Evolutionary conservation across 2,329 filamentous ascomycete genomes (phyloP).

Genomic region (Dactylellina leptospora): DNA sequence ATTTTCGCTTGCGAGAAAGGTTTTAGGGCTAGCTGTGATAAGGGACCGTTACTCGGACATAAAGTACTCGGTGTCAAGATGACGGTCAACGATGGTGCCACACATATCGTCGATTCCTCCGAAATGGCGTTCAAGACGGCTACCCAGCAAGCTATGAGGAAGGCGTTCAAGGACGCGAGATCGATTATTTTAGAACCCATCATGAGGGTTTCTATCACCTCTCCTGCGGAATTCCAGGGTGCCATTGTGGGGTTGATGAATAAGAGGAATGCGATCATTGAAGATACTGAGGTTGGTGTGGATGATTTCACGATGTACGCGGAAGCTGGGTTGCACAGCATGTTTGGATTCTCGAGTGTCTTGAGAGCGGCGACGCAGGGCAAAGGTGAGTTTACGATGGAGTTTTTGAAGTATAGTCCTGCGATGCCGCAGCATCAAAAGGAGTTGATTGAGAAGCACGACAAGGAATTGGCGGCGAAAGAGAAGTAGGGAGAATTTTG

Average conservation of each 20-base stretch:
- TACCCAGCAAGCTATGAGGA: slow-evolving; percentile 94
- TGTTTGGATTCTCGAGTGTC: slow-evolving; percentile 97
- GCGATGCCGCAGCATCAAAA: slow-evolving; percentile 89
- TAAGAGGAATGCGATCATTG: slow-evolving; percentile 93
- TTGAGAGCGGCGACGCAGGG: slow-evolving; percentile 93
- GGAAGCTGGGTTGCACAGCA: slow-evolving; percentile 92
- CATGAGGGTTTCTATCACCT: slow-evolving; percentile 98
- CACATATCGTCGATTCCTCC: slow-evolving; percentile 96
- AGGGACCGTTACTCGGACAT: slow-evolving; percentile 91
- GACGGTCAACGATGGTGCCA: slow-evolving; percentile 95
- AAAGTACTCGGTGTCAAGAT: slow-evolving; percentile 88
- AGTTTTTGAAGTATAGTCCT: slow-evolving; percentile 93
- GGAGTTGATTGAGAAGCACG: slow-evolving; percentile 73
- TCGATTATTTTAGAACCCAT: slow-evolving; percentile 91
- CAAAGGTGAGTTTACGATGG: slow-evolving; percentile 98
- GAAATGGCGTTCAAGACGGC: slow-evolving; percentile 96
- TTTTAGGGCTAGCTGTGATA: slow-evolving; percentile 81
- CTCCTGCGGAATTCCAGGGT: slow-evolving; percentile 96
- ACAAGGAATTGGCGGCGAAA: slow-evolving; percentile 73
- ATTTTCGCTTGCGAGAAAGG: slow-evolving; percentile 94
- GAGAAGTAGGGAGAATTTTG: slow-evolving; percentile 59
- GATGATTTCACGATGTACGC: slow-evolving; percentile 94
- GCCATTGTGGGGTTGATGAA: slow-evolving; percentile 94
- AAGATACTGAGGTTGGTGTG: slow-evolving; percentile 90
- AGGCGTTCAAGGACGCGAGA: slow-evolving; percentile 82